Percentiles rank a stretch among this genome's conserved stretches.
Evolutionary conservation across 495 filamentous ascomycete genomes (phyloP).

Genomic region (Penicillium simplicissimum): DNA sequence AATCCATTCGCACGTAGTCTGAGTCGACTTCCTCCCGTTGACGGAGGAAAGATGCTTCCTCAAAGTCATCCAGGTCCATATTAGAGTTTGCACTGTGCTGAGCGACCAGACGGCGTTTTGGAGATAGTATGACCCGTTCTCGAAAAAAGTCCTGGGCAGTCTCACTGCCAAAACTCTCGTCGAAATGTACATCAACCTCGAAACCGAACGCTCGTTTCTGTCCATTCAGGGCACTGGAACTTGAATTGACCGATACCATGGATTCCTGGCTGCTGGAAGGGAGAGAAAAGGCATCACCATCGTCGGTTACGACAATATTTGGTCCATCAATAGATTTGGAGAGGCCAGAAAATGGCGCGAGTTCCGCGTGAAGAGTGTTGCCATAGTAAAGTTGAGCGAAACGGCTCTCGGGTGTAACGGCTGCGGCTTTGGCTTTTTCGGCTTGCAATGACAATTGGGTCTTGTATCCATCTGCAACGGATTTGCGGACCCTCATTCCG

Average conservation of each 20-base stretch:
- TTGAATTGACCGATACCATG: conserved; percentile 20
- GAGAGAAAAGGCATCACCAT: conserved; percentile 45
- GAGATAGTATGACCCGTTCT: conserved; percentile 38
- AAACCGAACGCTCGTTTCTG: conserved; percentile 27
- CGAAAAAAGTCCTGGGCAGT: conserved; percentile 3
- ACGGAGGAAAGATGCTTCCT: conserved; percentile 45
- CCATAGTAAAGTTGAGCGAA: conserved; percentile 14
- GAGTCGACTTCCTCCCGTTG: conserved; percentile 47
- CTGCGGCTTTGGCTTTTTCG: conserved; percentile 28
- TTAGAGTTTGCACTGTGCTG: conserved; percentile 8
- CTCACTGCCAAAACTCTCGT: conserved; percentile 17
- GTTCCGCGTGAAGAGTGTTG: conserved; percentile 46
- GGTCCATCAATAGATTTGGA: conserved; percentile 48
- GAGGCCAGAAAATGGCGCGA: conserved; percentile 77
- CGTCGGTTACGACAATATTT: conserved; percentile 30
- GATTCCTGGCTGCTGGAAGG: conserved; percentile 51
- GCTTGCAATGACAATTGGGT: conserved; percentile 46
- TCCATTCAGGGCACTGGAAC: conserved; percentile 9
- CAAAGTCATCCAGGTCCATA: conserved; percentile 47
- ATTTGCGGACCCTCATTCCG: conserved; percentile 91
- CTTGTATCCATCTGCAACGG: conserved; percentile 89
- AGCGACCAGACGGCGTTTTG: conserved; percentile 35
- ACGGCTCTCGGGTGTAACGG: conserved; percentile 21
- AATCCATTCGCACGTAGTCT: conserved; percentile 34
- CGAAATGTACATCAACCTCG: conserved; percentile 58